phyloP scores from a whole-genome alignment of 2,329 filamentous ascomycete species.

The Colletotrichum sp. region DNA sequence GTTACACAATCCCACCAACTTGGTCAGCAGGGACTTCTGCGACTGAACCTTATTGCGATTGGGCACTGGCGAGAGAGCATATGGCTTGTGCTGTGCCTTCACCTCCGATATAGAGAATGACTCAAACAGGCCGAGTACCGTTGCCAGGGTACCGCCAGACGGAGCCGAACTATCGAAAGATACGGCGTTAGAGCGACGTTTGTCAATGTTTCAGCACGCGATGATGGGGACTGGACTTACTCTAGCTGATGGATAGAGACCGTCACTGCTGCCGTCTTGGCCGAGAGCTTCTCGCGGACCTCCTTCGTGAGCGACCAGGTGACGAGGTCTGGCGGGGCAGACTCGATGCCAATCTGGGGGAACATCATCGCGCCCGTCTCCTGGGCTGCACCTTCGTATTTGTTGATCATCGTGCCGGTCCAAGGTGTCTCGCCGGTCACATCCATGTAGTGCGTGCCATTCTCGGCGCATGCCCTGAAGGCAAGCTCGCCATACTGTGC shows the following conservation, averaged over 20 bases:
- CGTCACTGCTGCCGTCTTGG: slow-evolving; percentile 58
- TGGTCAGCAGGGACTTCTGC: slow-evolving; percentile 44
- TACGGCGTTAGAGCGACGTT: slow-evolving; percentile 9
- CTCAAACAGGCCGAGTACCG: slow-evolving; percentile 66
- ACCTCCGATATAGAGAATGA: slow-evolving; percentile 55
- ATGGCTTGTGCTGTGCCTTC: slow-evolving; percentile 51
- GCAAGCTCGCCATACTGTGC: slow-evolving; percentile 60
- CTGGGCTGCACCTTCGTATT: slow-evolving; percentile 60
- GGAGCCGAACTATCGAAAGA: slow-evolving; percentile 44
- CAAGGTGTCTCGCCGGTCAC: slow-evolving; percentile 66
- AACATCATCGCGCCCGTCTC: slow-evolving; percentile 63
- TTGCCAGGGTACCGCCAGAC: slow-evolving; percentile 73
- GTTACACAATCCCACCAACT: slow-evolving; percentile 53
- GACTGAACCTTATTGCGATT: slow-evolving; percentile 37
- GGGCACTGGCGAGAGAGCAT: slow-evolving; percentile 61
- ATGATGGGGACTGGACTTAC: slow-evolving; percentile 33
- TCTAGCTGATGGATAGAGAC: slow-evolving; percentile 51
- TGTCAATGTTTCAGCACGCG: not conserved
- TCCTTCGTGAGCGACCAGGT: slow-evolving; percentile 58
- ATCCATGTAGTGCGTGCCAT: slow-evolving; percentile 70
- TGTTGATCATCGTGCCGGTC: slow-evolving; percentile 64
- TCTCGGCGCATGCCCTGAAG: slow-evolving; percentile 66
- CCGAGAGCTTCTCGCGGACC: slow-evolving; percentile 54
- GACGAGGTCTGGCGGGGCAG: slow-evolving; percentile 64
- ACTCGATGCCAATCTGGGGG: slow-evolving; percentile 68